These are phyloP conservation scores for Dryadomyces sulphureus DNA, from an alignment of 2,329 filamentous ascomycete species.

Conservation along the genomic window DNA sequence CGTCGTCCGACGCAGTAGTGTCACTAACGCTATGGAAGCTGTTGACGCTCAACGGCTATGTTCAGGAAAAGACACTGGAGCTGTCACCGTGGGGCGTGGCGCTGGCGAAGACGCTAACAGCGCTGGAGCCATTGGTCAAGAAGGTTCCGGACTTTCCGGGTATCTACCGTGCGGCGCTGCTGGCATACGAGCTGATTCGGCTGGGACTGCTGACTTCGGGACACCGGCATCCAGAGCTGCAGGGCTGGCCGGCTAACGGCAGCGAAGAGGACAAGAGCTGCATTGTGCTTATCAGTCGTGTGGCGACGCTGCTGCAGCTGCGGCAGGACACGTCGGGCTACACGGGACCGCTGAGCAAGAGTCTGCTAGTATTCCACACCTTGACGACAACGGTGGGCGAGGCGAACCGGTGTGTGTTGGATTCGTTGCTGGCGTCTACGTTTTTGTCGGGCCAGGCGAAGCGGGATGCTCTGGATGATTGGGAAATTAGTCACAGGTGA, in stretches of 20 bases:
- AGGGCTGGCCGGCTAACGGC: constrained; percentile 39
- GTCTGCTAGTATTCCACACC: constrained; percentile 74
- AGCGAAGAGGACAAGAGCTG: constrained; percentile 61
- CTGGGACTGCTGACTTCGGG: constrained; percentile 64
- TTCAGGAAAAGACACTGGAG: constrained; percentile 56
- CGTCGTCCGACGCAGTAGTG: constrained; percentile 49
- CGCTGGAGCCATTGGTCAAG: constrained; percentile 39
- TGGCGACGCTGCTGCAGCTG: constrained; percentile 69
- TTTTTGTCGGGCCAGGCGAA: constrained; percentile 69
- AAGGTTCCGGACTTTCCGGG: constrained; percentile 27
- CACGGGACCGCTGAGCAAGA: constrained; percentile 84
- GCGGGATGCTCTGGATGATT: constrained; percentile 50
- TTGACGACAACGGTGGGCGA: constrained; percentile 67
- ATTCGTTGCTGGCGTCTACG: constrained; percentile 67
- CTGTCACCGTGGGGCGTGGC: constrained; percentile 76
- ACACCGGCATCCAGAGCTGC: constrained; percentile 38
- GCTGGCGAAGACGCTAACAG: constrained; percentile 52
- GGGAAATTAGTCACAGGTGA: constrained; percentile 58
- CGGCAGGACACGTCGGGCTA: constrained; percentile 79
- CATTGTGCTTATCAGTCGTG: constrained; percentile 71
- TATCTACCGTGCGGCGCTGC: constrained; percentile 62
- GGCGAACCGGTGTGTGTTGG: constrained; percentile 66
- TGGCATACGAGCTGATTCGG: constrained; percentile 74
- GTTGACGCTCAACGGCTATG: constrained; percentile 75
- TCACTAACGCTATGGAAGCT: constrained; percentile 77